Conservation (phyloP, 1,284 basidiomycete species). For the Microbotryum violaceum region DNA sequence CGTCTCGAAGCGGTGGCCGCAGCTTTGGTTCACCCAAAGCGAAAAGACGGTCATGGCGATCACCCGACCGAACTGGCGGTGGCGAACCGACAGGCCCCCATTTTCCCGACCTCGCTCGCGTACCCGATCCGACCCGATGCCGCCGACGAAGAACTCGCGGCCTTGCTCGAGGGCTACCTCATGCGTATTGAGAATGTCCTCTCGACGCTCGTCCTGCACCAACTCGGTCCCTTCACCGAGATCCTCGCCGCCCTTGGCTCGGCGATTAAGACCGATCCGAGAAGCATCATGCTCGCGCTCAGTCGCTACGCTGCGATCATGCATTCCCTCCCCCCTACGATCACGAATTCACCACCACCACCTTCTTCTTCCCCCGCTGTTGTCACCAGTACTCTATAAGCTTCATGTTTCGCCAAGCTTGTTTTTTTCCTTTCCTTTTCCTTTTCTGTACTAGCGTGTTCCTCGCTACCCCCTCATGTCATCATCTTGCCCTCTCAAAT, state of each 20-base stretch:
- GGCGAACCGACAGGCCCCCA: slow-evolving; percentile 18
- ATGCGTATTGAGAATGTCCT: slow-evolving; percentile 74
- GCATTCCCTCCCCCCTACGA: background rate
- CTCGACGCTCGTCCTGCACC: slow-evolving; percentile 47
- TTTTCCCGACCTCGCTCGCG: slow-evolving; percentile 56
- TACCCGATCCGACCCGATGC: slow-evolving; percentile 66
- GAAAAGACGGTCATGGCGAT: background rate
- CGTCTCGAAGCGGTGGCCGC: slow-evolving; percentile 26
- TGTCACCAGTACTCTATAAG: too few relatives aligned
- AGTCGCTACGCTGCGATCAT: slow-evolving; percentile 22
- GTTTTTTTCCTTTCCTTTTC: too few relatives aligned
- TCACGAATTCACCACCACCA: too few relatives aligned
- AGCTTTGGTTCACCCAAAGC: slow-evolving; percentile 14
- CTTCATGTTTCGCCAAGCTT: too few relatives aligned
- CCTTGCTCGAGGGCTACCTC: slow-evolving; percentile 55
- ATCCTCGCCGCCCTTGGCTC: slow-evolving; percentile 30
- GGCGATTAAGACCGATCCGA: slow-evolving; percentile 30
- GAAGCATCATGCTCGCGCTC: slow-evolving; percentile 22
- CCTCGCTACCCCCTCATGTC: too few relatives aligned
- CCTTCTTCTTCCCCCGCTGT: too few relatives aligned
- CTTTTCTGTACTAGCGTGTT: too few relatives aligned
- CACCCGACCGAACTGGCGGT: slow-evolving; percentile 44
- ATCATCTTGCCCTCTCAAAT: too few relatives aligned
- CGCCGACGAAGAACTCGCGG: slow-evolving; percentile 65
- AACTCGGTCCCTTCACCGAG: slow-evolving; percentile 38